Base-by-base conservation (phyloP, 768 basidiomycete genomes). In the Suillus variegatus region DNA sequence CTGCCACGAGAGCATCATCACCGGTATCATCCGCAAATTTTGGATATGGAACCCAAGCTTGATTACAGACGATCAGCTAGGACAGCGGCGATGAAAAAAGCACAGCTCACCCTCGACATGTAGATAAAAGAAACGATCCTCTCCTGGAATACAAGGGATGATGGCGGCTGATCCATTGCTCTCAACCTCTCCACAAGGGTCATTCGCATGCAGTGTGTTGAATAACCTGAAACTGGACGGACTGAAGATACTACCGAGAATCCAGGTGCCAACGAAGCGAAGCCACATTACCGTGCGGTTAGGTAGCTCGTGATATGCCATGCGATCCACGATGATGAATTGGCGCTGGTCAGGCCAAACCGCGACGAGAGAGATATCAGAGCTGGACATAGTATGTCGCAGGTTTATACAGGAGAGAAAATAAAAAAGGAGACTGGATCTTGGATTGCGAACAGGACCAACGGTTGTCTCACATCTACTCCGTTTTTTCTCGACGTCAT, bases 361-460 rank as follows among this genome's bases (percentile, higher is more conserved):
- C 61, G 58, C 10, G 44, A 64, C 44, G 44, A 64, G 49, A 64
- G 64, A 28, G 44, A 62, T 43, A 44, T 63, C 43, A 10, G 61
- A 55, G 20, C 3, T 35, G 20, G 54, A n/a, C 60, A 54, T 54
- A 13, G 32, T 32, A 32, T 32, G 6, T 54, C 52, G 36, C 12
- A 36, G 20, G 54, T 6, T n/a, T n/a, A n/a, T 35, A n/a, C 6
- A 10, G 35, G 20, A 35, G 20, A n/a, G 6, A 10, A 28, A 28
- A 16, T 40, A 5, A 28, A 38, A 22, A 25, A 41, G 22, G 16
- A 40, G 38, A 25, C 40, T 38, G 16, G 18, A 25, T 41, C 6
- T 7, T 58, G 18, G 10, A 55, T 60, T 43, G 25, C 41, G 20
- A 60, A 43, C 16, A 18, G 10, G 58, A 56, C 60, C 25, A 35